phyloP scores from a whole-genome alignment of 208 protist species.

The Leishmania tropica region DNA sequence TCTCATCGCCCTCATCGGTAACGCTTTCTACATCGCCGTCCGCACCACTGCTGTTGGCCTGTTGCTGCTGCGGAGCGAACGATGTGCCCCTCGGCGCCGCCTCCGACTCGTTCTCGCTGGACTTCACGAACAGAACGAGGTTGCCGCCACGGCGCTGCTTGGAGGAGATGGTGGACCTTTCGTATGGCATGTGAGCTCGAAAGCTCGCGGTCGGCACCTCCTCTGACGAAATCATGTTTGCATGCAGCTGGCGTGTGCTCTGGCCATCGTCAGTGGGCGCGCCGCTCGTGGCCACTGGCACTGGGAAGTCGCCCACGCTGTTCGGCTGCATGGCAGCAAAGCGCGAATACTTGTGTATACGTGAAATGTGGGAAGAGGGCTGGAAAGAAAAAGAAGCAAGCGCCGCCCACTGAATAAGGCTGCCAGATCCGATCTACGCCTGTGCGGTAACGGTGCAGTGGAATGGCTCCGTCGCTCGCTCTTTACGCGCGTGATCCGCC shows the following conservation, averaged over 20 bases:
- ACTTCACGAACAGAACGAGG: conserved; percentile 33
- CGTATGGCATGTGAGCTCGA: background rate
- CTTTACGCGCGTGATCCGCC: background rate
- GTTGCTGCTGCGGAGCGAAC: background rate
- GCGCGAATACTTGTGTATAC: background rate
- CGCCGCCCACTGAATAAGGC: background rate
- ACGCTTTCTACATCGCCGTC: background rate
- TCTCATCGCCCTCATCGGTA: background rate
- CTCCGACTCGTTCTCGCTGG: conserved; percentile 32
- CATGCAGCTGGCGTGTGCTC: conserved; percentile 9
- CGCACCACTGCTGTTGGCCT: background rate
- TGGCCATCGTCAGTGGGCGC: conserved; percentile 19
- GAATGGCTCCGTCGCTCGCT: background rate
- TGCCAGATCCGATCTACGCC: background rate
- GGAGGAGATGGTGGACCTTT: conserved; percentile 15
- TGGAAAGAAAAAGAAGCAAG: background rate
- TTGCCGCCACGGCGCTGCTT: conserved; percentile 27
- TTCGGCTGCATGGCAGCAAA: conserved; percentile 8
- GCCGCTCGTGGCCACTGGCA: background rate
- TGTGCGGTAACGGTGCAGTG: background rate
- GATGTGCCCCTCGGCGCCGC: background rate
- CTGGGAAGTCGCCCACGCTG: background rate
- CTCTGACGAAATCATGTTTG: background rate
- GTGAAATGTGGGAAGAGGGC: background rate
- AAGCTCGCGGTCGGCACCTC: conserved; percentile 19